These are phyloP conservation scores for Cardiospermum halicacabum DNA, from an alignment of 345 rosid species.

Conservation along the genomic window DNA sequence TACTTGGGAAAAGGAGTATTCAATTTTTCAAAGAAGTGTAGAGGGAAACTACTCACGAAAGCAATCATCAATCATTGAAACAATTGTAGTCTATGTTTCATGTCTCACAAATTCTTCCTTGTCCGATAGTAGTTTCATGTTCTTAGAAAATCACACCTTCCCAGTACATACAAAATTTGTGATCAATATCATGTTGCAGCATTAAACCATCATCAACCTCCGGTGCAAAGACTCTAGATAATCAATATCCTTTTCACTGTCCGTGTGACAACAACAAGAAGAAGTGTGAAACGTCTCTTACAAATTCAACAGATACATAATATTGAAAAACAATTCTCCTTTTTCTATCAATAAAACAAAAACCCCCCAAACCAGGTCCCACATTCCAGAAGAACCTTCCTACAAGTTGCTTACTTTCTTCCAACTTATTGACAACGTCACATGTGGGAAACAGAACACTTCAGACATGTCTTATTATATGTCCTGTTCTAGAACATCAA, in stretches of 20 bases:
- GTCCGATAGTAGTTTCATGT: neutral
- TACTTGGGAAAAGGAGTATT: no score
- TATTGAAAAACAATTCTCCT: neutral
- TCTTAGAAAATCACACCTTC: neutral
- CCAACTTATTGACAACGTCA: conserved; percentile 17
- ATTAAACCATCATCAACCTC: no score
- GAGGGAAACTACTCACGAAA: no score
- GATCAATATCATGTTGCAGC: neutral
- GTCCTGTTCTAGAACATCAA: conserved; percentile 20
- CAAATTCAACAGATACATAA: neutral
- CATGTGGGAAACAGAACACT: conserved; percentile 24
- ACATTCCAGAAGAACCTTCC: conserved; percentile 7
- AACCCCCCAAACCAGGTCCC: conserved; percentile 10
- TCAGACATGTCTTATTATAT: conserved; percentile 1
- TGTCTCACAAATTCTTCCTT: neutral
- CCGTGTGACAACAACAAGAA: neutral
- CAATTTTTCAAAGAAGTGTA: no score
- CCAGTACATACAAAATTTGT: no score
- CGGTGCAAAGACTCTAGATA: neutral
- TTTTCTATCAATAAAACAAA: neutral
- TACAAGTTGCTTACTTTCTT: neutral
- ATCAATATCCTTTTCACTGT: neutral
- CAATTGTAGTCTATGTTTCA: neutral
- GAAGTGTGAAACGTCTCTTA: conserved; percentile 3
- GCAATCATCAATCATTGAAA: neutral